These are phyloP conservation scores for Mayamaea pseudoterrestris DNA, from an alignment of 108 stramenopile species.

Conservation along the genomic window DNA sequence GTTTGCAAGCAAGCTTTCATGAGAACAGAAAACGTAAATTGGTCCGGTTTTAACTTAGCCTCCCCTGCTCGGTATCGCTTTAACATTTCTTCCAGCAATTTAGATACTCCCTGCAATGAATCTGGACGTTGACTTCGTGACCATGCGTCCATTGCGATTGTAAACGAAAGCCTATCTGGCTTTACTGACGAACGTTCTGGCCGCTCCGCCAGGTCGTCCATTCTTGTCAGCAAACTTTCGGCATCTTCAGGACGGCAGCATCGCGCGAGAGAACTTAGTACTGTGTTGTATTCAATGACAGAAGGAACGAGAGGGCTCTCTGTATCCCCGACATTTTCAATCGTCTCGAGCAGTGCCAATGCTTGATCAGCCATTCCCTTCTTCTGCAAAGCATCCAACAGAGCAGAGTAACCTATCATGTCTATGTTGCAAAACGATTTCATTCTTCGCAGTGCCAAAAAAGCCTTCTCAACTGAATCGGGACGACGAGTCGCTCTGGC, in stretches of 20 bases:
- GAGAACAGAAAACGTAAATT: conserved; percentile 1
- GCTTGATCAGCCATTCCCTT: conserved; percentile 23
- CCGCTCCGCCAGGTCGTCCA: no score
- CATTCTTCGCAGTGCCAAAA: conserved; percentile 9
- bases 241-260: conserved; percentile 1
- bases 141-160: conserved; percentile 43
- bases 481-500: neutral
- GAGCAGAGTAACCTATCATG: conserved; percentile 52
- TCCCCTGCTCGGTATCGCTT: conserved; percentile 1
- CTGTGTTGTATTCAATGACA: conserved; percentile 52
- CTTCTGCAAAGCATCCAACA: conserved; percentile 29
- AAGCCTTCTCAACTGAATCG: conserved; percentile 7
- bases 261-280: conserved; percentile 31
- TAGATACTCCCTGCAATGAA: neutral
- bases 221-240: neutral
- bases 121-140: conserved; percentile 7
- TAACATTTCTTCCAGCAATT: conserved; percentile 1
- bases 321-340: conserved; percentile 20
- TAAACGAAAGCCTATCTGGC: conserved; percentile 50
- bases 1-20: conserved; percentile 12
- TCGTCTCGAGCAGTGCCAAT: conserved; percentile 31
- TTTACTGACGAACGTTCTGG: conserved; percentile 16
- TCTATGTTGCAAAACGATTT: conserved; percentile 30
- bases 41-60: conserved; percentile 8
- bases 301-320: conserved; percentile 42